Conservation (phyloP, 768 basidiomycete species). For the Lactarius vividus region DNA sequence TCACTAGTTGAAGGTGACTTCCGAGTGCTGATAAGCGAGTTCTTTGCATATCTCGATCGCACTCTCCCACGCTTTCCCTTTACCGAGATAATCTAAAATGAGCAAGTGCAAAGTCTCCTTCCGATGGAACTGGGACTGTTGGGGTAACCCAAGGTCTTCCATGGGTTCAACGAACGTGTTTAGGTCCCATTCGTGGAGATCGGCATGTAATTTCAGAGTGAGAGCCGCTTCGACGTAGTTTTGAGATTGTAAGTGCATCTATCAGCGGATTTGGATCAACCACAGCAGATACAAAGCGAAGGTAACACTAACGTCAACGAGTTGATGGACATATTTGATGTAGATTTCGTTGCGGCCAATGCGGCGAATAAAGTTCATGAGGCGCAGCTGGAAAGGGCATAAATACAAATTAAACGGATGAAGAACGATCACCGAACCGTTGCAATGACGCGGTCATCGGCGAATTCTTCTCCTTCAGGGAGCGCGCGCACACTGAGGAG, state of each 20-base stretch:
- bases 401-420: background rate
- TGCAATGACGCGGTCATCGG: conserved; percentile 91
- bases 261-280: conserved; percentile 2
- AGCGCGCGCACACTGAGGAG: conserved; percentile 83
- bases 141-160: conserved; percentile 85
- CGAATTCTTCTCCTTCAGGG: conserved; percentile 90
- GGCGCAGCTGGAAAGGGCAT: conserved; percentile 52
- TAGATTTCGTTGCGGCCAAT: conserved; percentile 93
- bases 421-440: conserved; percentile 48
- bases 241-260: conserved; percentile 88
- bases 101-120: conserved; percentile 90
- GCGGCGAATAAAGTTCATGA: conserved; percentile 92
- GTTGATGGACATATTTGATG: conserved; percentile 93
- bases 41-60: conserved; percentile 94
- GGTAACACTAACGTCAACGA: conserved; percentile 67
- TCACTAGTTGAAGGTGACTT: conserved; percentile 89
- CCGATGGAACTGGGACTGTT: conserved; percentile 90
- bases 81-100: conserved; percentile 92
- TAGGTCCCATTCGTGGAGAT: conserved; percentile 88
- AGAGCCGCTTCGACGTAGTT: conserved; percentile 93
- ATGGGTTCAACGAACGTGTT: conserved; percentile 79
- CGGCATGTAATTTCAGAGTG: conserved; percentile 90
- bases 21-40: conserved; percentile 81
- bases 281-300: background rate
- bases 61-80: conserved; percentile 97